Percentiles rank a stretch among this genome's conserved stretches.
Evolutionary conservation across 2,329 filamentous ascomycete species (phyloP).

Genomic region (Chalaropsis ovoidea): DNA sequence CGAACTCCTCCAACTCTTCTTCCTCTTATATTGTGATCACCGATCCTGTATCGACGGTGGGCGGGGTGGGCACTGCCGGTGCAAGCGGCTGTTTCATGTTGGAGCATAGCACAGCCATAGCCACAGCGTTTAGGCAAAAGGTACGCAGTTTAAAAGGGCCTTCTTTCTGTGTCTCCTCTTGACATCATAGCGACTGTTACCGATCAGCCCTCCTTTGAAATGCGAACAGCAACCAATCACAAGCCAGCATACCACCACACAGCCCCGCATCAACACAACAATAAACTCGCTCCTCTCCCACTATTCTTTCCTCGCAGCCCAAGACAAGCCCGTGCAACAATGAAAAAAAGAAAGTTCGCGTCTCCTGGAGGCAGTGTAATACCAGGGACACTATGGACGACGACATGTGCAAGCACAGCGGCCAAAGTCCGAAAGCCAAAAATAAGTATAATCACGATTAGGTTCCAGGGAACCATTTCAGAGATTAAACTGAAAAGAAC

Average conservation of each 20-base stretch:
- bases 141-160: too few relatives aligned
- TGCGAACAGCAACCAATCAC: too few relatives aligned
- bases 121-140: too few relatives aligned
- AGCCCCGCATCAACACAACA: too few relatives aligned
- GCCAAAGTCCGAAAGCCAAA: constrained; percentile 30
- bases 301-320: constrained; percentile 21
- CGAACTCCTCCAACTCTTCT: background rate
- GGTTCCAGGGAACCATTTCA: constrained; percentile 67
- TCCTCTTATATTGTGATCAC: background rate
- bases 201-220: too few relatives aligned
- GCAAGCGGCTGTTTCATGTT: background rate
- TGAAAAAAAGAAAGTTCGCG: constrained; percentile 26
- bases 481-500: constrained; percentile 97
- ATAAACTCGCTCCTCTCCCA: too few relatives aligned
- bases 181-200: too few relatives aligned
- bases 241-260: too few relatives aligned
- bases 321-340: constrained; percentile 22
- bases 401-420: constrained; percentile 26
- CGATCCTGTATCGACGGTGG: background rate
- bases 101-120: background rate
- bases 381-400: constrained; percentile 26
- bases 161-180: too few relatives aligned
- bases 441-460: constrained; percentile 77
- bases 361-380: constrained; percentile 27
- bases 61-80: background rate